phyloP scores from a whole-genome alignment of 805 yeast species.

The Sugiyamaella lignohabitans region DNA sequence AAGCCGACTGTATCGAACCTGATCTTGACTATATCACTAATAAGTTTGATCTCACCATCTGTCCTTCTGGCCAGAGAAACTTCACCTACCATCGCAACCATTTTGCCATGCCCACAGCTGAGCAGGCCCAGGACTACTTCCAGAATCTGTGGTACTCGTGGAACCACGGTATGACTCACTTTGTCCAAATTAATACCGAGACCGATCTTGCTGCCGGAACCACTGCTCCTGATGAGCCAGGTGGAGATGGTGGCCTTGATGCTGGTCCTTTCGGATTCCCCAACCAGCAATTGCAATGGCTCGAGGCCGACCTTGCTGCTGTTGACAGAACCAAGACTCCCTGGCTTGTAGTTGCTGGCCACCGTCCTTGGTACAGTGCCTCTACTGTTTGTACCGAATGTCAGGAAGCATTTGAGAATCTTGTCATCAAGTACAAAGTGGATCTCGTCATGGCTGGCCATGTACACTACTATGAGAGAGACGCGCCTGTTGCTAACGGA shows the following conservation, averaged over 20 bases:
- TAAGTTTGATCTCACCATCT: constrained; percentile 9
- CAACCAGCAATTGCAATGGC: constrained; percentile 29
- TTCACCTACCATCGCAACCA: constrained; percentile 25
- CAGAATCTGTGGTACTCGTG: constrained; percentile 29
- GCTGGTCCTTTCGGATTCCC: constrained; percentile 22
- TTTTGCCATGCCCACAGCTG: constrained; percentile 26
- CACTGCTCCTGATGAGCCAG: constrained; percentile 15
- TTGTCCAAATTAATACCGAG: constrained; percentile 27
- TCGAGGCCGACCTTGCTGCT: constrained; percentile 24
- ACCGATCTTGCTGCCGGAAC: constrained; percentile 23
- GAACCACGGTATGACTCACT: constrained; percentile 29
- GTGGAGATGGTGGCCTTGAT: constrained; percentile 18
- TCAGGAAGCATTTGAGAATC: constrained; percentile 21
- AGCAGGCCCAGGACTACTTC: constrained; percentile 5
- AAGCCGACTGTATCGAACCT: constrained; percentile 21
- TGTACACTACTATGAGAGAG: constrained; percentile 23
- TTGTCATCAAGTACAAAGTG: constrained; percentile 19
- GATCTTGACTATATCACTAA: constrained; percentile 10
- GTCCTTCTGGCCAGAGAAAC: constrained; percentile 24
- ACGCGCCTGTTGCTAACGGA: constrained; percentile 20
- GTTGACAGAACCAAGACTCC: constrained; percentile 29
- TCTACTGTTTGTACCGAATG: constrained; percentile 5
- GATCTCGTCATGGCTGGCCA: constrained; percentile 25
- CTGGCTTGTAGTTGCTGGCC: constrained; percentile 26
- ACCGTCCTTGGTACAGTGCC: constrained; percentile 30